Evolutionary conservation across 169 alveolate species (phyloP).

Genomic region (Eimeria necatrix): DNA sequence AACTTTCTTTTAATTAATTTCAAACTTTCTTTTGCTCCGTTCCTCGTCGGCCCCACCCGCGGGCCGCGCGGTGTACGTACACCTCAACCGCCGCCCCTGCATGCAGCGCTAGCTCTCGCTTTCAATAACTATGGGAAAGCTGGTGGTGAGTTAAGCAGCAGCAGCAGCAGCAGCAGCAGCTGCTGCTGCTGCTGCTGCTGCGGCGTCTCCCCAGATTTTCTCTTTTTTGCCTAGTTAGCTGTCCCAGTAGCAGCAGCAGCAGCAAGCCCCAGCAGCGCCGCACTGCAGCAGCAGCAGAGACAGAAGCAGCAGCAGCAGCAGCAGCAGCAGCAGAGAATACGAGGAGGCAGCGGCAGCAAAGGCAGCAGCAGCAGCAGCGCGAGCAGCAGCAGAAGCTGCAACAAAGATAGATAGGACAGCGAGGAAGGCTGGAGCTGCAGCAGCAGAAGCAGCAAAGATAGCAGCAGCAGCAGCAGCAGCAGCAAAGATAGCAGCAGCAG

Average conservation of each 20-base stretch:
- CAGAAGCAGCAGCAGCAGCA: too few species aligned
- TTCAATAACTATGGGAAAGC: neutral
- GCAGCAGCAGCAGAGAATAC: constrained; percentile 9
- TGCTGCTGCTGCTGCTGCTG: neutral
- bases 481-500: too few species aligned
- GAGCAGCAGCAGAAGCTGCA: too few species aligned
- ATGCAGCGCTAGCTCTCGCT: neutral
- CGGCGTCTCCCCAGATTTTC: neutral
- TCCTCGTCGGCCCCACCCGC: constrained; percentile 1
- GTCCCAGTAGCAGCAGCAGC: neutral
- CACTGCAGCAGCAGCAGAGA: too few species aligned
- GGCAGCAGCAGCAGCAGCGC: too few species aligned
- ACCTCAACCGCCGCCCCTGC: neutral
- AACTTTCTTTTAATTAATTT: neutral
- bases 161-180: too few species aligned
- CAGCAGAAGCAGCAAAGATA: neutral
- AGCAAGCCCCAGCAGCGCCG: neutral
- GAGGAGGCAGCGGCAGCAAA: too few species aligned
- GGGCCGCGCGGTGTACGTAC: neutral
- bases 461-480: constrained; percentile 35
- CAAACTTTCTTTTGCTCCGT: neutral
- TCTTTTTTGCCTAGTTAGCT: neutral
- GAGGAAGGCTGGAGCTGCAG: too few species aligned
- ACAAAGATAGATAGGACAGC: too few species aligned
- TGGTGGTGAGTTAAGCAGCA: neutral